Evolutionary conservation across 805 yeast species (phyloP), one percentile per base, ranked within the genome.

Genomic region (Candida coleopterorum): DNA sequence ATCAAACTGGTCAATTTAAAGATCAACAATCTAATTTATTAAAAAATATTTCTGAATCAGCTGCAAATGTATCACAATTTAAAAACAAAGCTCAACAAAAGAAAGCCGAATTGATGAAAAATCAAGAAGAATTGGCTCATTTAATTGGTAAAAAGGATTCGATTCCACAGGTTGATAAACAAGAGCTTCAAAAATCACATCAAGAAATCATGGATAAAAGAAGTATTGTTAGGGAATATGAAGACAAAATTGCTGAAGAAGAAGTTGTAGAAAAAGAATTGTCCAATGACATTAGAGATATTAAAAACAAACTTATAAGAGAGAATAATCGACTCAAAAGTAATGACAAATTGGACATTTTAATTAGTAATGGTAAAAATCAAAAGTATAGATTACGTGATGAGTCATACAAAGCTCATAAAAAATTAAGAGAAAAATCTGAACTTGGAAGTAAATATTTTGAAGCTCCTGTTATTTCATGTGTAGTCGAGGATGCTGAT

Each of bases 401-500:
- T 12, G 72, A 76, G 7, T 64, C 79, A 2, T 59, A 53, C 38
- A 43, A 47, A 4, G 65, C 60, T 0, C 72, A 64, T 41, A 41
- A 52, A 18, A 48, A 61, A 11, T 52, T 82, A 29, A 64, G 81
- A 32, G 44, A 60, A 10, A 46, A 62, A 15, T 52, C 57, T 1
- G 52, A 54, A 5, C 64, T 79, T 34, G 50, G 57, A 32, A 58
- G 59, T 1, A 54, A 58, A 9, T 75, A 84, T 37, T 75, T 66
- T 39, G 94, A 84, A 49, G 94, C 96, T 1, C 89, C 97, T 0
- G 57, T 81, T 7, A 62, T 87, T 18, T 68, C 83, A 0, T 68
- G 90, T 16, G 66, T 74, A 4, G 74, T 81, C 0, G 66, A 64
- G 1, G 73, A 79, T 39, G 53, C 59, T 8, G 46, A 54, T 8